Percentiles rank a stretch among this genome's conserved stretches.
These are phyloP conservation scores for Alternaria brassicae DNA, from an alignment of 2,329 filamentous ascomycete genomes.

Conservation along the genomic window DNA sequence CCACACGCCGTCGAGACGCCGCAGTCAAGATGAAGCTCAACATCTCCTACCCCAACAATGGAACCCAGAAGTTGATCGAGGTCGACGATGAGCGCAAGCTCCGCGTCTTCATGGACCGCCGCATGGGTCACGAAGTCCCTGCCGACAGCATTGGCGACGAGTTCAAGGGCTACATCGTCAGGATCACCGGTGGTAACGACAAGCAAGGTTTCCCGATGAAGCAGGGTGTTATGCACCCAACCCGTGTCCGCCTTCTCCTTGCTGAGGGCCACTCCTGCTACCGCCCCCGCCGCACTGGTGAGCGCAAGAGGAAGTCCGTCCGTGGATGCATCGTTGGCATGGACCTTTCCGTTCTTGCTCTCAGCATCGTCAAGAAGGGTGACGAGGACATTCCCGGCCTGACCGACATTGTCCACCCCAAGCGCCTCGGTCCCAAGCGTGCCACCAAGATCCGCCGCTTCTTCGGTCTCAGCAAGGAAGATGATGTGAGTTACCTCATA, in stretches of 20 bases:
- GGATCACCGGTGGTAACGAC: conserved; percentile 99
- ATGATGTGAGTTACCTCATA: conserved; percentile 87
- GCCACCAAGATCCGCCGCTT: conserved; percentile 99
- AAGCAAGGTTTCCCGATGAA: conserved; percentile 99
- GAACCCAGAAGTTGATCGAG: conserved; percentile 99
- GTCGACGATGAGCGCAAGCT: conserved; percentile 99
- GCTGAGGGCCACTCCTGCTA: conserved; percentile 98
- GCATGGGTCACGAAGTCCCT: conserved; percentile 91
- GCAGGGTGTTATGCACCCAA: conserved; percentile 99
- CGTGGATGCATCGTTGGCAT: conserved; percentile 98
- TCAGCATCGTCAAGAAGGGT: conserved; percentile 97
- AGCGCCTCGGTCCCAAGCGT: conserved; percentile 99
- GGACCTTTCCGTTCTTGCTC: conserved; percentile 92
- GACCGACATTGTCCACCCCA: conserved; percentile 97
- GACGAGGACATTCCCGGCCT: conserved; percentile 92
- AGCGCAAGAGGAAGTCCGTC: conserved; percentile 99
- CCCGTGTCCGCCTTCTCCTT: conserved; percentile 97
- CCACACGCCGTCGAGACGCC: conserved; percentile 41
- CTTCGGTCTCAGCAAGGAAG: conserved; percentile 99
- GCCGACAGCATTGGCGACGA: conserved; percentile 97
- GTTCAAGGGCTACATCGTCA: conserved; percentile 99
- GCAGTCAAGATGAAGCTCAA: conserved; percentile 74
- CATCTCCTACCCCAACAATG: conserved; percentile 94
- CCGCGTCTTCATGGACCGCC: conserved; percentile 98
- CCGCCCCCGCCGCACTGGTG: conserved; percentile 94